Base-by-base conservation (phyloP, 805 yeast genomes). In the Candida oleophila region DNA sequence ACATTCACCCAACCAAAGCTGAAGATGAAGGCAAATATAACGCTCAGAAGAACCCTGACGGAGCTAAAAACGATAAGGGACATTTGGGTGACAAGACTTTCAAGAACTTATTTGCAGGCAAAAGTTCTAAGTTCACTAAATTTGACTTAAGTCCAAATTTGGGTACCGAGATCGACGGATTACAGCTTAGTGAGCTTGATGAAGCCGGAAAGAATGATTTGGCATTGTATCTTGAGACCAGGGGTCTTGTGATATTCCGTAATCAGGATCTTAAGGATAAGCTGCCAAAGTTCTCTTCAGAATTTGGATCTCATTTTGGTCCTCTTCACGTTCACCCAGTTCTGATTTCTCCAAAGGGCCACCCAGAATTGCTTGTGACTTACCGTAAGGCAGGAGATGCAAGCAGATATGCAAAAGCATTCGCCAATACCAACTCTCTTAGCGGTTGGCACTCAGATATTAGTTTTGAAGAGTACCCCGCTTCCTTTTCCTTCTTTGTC, bases 261-360 rank as follows among this genome's bases (percentile, higher is more conserved):
- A 49, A 57, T 44, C 65, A 61, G 43, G 64, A 61, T 33, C 51
- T 61, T 40, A 54, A 57, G 48, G 64, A 61, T 47, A 59, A 61
- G 47, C 60, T 60, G 15, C 56, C 61, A 9, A 51, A 48, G 3
- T 55, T 57, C 34, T 55, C 59, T 3, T 51, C 48, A 15, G 43
- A 57, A 41, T 60, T 57, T 43, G 63, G 61, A 3, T 48, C 49
- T 37, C 50, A 60, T 47, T 60, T 59, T 48, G 65, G 65, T 11
- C 65, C 65, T 4, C 55, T 60, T 45, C 63, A 60, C 49, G 55
- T 59, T 40, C 65, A 60, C 45, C 65, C 63, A 2, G 60, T 55
- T 16, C 30, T 51, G 19, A 52, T 51, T 44, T 46, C 59, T 8
- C 56, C 62, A 7, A 55, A 56, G 38, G 43, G 52, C 43, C 46